Evolutionary conservation across 116 monocot species (phyloP).

Genomic region (Trichopus zeylanicus): DNA sequence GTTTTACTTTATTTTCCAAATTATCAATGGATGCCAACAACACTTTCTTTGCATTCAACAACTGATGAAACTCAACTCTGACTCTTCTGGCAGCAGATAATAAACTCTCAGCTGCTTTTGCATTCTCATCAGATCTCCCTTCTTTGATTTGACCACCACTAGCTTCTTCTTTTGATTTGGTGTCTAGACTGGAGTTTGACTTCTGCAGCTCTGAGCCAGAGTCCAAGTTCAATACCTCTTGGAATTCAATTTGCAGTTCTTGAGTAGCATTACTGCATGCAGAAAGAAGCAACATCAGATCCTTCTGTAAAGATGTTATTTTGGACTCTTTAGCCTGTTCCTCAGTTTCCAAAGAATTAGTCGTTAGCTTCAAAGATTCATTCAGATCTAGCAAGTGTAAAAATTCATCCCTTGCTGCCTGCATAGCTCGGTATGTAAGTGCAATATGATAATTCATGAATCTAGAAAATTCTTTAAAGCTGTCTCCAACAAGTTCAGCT

Average conservation of each 20-base stretch:
- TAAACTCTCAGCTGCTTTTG: slow-evolving; percentile 32
- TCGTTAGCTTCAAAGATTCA: slow-evolving; percentile 42
- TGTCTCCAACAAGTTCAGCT: slow-evolving; percentile 23
- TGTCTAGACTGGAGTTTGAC: slow-evolving; percentile 1
- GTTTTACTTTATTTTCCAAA: slow-evolving; percentile 32
- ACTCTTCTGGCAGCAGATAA: slow-evolving; percentile 29
- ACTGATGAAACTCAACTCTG: slow-evolving; percentile 22
- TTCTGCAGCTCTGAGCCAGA: slow-evolving; percentile 7
- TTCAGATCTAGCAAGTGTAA: slow-evolving; percentile 32
- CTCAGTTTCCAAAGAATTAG: slow-evolving; percentile 41
- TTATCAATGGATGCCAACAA: slow-evolving; percentile 27
- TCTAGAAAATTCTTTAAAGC: slow-evolving; percentile 35
- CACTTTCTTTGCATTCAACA: slow-evolving; percentile 22
- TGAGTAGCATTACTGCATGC: slow-evolving; percentile 37
- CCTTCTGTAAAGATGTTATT: slow-evolving; percentile 37
- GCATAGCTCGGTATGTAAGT: slow-evolving; percentile 36
- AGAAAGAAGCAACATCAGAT: slow-evolving; percentile 25
- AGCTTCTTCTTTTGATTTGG: slow-evolving; percentile 3
- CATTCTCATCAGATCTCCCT: slow-evolving; percentile 12
- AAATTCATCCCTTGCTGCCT: slow-evolving; percentile 34
- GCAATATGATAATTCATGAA: slow-evolving; percentile 46
- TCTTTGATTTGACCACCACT: slow-evolving; percentile 6
- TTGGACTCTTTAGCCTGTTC: slow-evolving; percentile 42
- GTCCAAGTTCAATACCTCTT: slow-evolving; percentile 16
- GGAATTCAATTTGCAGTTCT: slow-evolving; percentile 29